phyloP scores from a whole-genome alignment of 768 basidiomycete genomes.

The Nidularia pulvinata region DNA sequence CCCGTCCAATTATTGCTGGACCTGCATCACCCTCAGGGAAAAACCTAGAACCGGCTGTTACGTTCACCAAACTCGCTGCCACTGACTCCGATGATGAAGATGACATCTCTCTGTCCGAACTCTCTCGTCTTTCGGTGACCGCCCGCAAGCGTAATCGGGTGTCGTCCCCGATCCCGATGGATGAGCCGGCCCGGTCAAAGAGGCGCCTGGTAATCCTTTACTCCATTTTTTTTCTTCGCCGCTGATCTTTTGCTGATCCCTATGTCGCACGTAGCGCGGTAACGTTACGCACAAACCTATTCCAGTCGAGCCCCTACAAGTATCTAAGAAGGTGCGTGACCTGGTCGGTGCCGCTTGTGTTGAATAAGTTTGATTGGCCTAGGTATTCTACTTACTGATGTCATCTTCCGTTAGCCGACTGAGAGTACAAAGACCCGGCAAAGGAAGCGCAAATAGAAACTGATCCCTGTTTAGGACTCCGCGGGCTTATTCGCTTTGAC shows the following conservation, averaged over 20 bases:
- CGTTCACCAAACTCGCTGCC: conserved; percentile 7
- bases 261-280: not conserved
- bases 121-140: conserved; percentile 7
- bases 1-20: not conserved
- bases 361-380: no score
- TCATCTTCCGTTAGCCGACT: not conserved
- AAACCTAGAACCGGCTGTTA: not conserved
- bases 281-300: not conserved
- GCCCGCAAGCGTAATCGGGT: conserved; percentile 12
- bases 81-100: conserved; percentile 17
- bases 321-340: not conserved
- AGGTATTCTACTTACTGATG: not conserved
- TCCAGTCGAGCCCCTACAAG: not conserved
- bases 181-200: conserved; percentile 1
- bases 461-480: no score
- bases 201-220: conserved; percentile 1
- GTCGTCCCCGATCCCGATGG: conserved; percentile 4
- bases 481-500: no score
- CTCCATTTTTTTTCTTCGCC: not conserved
- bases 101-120: conserved; percentile 17
- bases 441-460: not conserved
- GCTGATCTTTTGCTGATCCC: not conserved
- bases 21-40: not conserved
- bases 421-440: not conserved
- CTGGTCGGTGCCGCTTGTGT: not conserved